phyloP scores from a whole-genome alignment of 345 rosid genomes.

The Abelmoschus esculentus region DNA sequence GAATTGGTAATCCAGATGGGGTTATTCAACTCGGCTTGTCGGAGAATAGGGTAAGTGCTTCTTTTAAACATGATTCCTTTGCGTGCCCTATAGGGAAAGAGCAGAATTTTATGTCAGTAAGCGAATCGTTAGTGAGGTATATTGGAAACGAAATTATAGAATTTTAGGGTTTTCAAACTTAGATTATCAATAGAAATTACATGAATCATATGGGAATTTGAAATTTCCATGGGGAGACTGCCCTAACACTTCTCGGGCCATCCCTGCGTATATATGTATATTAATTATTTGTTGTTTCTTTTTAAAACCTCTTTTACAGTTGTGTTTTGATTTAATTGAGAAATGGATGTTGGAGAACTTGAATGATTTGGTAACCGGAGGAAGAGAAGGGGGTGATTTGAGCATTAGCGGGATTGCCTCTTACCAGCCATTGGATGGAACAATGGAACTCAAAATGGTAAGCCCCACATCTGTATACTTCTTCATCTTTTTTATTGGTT shows the following conservation, averaged over 20 bases:
- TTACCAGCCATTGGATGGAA: conserved; percentile 69
- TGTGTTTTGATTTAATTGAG: conserved; percentile 84
- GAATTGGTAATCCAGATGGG: conserved; percentile 45
- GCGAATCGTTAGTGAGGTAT: too few species aligned
- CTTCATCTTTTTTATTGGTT: not conserved
- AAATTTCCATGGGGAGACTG: too few species aligned
- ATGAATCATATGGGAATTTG: too few species aligned
- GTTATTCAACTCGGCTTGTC: conserved; percentile 81
- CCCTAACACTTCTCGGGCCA: too few species aligned
- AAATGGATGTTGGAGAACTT: conserved; percentile 68
- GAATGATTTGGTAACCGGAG: conserved; percentile 36
- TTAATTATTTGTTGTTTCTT: not conserved
- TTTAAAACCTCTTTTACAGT: conserved; percentile 24
- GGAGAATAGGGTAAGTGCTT: conserved; percentile 58
- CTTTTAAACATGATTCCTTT: not conserved
- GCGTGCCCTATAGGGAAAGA: not conserved
- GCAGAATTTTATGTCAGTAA: too few species aligned
- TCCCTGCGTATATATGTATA: not conserved
- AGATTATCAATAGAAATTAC: too few species aligned
- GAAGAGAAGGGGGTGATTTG: conserved; percentile 32
- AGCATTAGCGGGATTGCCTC: conserved; percentile 57
- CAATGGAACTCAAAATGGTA: conserved; percentile 77
- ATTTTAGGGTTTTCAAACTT: too few species aligned
- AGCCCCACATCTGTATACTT: not conserved
- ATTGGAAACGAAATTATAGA: too few species aligned